Evolutionary conservation across 2,329 filamentous ascomycete species (phyloP).

Genomic region (Sclerotinia nivalis): DNA sequence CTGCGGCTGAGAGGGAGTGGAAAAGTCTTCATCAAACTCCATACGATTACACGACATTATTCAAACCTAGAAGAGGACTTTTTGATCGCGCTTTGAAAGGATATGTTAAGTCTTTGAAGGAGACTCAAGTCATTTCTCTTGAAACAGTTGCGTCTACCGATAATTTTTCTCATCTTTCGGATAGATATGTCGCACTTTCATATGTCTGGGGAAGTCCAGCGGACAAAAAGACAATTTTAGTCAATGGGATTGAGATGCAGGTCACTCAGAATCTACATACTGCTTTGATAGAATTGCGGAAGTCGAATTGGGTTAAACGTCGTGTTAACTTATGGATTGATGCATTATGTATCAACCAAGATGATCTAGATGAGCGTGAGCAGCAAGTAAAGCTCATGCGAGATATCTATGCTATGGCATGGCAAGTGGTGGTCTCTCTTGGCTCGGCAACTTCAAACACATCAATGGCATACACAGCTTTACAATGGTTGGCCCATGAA

Average conservation of each 20-base stretch:
- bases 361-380: slow-evolving; percentile 23
- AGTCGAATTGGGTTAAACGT: slow-evolving; percentile 11
- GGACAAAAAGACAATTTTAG: slow-evolving; percentile 10
- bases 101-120: slow-evolving; percentile 9
- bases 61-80: slow-evolving; percentile 11
- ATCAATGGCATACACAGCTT: neutral
- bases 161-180: neutral
- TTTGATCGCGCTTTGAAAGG: slow-evolving; percentile 14
- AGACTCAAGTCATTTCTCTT: neutral
- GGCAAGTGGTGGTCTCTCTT: slow-evolving; percentile 18
- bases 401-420: slow-evolving; percentile 22
- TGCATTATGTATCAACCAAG: slow-evolving; percentile 27
- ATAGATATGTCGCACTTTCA: slow-evolving; percentile 19
- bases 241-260: slow-evolving; percentile 17
- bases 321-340: slow-evolving; percentile 23
- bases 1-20: slow-evolving; percentile 1
- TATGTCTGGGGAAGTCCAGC: slow-evolving; percentile 17
- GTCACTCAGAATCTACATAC: slow-evolving; percentile 14
- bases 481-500: slow-evolving; percentile 14
- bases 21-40: neutral
- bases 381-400: slow-evolving; percentile 26
- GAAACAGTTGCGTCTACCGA: no score
- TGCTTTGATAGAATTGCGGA: neutral
- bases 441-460: neutral
- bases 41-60: slow-evolving; percentile 9